phyloP scores from a whole-genome alignment of 768 basidiomycete genomes.

The Lyophyllum shimeji region DNA sequence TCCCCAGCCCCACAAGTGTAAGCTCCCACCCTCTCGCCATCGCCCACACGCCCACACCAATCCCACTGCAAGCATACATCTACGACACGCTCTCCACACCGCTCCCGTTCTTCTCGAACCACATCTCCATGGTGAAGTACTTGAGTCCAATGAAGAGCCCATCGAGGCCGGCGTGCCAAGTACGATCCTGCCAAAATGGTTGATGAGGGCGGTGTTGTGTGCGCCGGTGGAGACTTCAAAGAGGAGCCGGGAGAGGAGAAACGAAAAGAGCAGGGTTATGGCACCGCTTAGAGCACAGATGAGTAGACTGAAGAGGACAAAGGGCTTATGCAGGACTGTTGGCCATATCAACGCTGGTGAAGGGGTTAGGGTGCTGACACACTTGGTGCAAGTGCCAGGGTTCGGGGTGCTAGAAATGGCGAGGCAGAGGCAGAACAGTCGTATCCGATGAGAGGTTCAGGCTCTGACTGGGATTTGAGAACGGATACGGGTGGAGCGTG shows the following conservation, averaged over 20 bases:
- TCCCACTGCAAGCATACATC: conserved; percentile 83
- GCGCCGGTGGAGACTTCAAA: conserved; percentile 75
- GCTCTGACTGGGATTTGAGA: too few species aligned
- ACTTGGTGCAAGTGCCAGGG: conserved; percentile 6
- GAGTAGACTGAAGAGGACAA: conserved; percentile 71
- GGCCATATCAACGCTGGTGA: conserved; percentile 52
- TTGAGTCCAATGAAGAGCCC: conserved; percentile 75
- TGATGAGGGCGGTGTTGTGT: conserved; percentile 57
- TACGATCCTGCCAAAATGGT: conserved; percentile 69
- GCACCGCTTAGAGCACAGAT: conserved; percentile 74
- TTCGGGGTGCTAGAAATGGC: too few species aligned
- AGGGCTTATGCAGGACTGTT: conserved; percentile 70
- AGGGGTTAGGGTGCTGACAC: conserved; percentile 11
- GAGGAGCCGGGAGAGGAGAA: conserved; percentile 78
- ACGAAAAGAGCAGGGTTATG: conserved; percentile 91
- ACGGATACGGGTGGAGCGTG: neutral
- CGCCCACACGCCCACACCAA: conserved; percentile 92
- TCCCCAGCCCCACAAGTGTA: conserved; percentile 84
- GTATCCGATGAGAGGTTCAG: conserved; percentile 10
- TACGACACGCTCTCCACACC: conserved; percentile 65
- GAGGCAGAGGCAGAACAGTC: neutral
- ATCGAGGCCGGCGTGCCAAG: conserved; percentile 71
- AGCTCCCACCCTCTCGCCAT: conserved; percentile 88
- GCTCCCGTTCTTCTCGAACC: conserved; percentile 76
- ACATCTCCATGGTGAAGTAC: conserved; percentile 82